Conservation (phyloP, 1,284 basidiomycete species). For the Cryptococcus sp. region DNA sequence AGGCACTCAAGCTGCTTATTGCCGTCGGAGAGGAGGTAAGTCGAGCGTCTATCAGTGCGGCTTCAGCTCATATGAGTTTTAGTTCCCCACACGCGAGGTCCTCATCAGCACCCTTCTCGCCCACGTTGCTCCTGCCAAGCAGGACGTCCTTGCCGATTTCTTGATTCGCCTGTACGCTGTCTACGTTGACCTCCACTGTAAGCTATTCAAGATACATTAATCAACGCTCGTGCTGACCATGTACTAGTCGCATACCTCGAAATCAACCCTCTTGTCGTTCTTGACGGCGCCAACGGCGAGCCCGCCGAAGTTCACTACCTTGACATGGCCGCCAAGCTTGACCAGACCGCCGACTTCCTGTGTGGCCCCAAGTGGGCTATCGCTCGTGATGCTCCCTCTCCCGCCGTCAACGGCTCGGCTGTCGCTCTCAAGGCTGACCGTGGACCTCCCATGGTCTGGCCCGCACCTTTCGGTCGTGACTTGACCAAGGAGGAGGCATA, state of each 20-base stretch:
- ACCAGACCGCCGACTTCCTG: conserved; percentile 94
- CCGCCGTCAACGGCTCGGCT: conserved; percentile 56
- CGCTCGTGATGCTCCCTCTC: conserved; percentile 82
- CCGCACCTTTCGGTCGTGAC: conserved; percentile 96
- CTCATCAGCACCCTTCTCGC: conserved; percentile 75
- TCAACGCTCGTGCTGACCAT: neutral
- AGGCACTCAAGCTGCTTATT: conserved; percentile 87
- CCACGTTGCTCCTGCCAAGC: conserved; percentile 75
- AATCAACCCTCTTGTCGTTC: conserved; percentile 97
- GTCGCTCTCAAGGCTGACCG: conserved; percentile 76
- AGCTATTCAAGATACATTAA: conserved; percentile 10
- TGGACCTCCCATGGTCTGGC: conserved; percentile 97
- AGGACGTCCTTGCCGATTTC: conserved; percentile 89
- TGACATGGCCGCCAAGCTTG: conserved; percentile 99
- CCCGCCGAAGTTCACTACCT: conserved; percentile 89
- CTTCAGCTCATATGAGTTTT: neutral
- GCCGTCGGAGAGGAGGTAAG: conserved; percentile 64
- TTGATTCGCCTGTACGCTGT: conserved; percentile 93
- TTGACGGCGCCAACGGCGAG: conserved; percentile 74
- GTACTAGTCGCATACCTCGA: conserved; percentile 85
- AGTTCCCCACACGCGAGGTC: conserved; percentile 76
- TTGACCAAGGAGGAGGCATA: conserved; percentile 97
- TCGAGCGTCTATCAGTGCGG: neutral
- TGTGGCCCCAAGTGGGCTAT: conserved; percentile 99
- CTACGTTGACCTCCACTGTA: conserved; percentile 90